Evolutionary conservation across 2,329 filamentous ascomycete species (phyloP).

Genomic region (Colletotrichum liaoningense): DNA sequence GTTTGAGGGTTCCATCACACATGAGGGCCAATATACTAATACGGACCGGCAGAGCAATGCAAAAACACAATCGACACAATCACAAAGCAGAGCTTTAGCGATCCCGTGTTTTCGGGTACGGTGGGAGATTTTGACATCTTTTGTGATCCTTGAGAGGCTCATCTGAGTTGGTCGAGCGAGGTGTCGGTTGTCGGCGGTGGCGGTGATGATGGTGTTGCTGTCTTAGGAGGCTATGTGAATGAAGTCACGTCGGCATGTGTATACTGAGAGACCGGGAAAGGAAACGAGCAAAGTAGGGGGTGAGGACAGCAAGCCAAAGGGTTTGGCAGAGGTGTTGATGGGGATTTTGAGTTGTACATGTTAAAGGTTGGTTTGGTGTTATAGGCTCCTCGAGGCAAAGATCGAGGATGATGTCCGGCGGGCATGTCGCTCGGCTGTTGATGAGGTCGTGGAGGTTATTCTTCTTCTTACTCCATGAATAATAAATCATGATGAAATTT

Average conservation of each 20-base stretch:
- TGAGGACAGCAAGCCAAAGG: neutral
- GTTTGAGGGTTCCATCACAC: neutral
- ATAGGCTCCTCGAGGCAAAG: neutral
- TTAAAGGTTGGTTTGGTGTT: neutral
- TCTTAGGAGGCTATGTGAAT: neutral
- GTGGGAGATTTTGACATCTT: conserved; percentile 59
- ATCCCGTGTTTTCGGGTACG: conserved; percentile 50
- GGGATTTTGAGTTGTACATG: neutral
- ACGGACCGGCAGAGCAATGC: conserved; percentile 49
- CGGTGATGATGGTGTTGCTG: neutral
- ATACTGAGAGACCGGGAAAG: neutral
- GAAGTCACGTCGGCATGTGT: neutral
- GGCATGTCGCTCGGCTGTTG: neutral
- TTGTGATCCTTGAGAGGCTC: conserved; percentile 51
- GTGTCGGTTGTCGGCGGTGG: neutral
- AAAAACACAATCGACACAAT: conserved; percentile 46
- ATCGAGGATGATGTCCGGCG: conserved; percentile 21
- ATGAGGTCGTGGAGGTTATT: neutral
- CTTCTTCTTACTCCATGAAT: neutral
- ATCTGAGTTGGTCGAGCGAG: neutral
- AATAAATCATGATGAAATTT: neutral
- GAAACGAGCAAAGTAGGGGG: neutral
- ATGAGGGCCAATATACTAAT: neutral
- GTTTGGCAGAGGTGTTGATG: neutral
- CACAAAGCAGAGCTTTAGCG: conserved; percentile 38